phyloP scores from a whole-genome alignment of 768 basidiomycete species.

The Xanthoconium purpureum region DNA sequence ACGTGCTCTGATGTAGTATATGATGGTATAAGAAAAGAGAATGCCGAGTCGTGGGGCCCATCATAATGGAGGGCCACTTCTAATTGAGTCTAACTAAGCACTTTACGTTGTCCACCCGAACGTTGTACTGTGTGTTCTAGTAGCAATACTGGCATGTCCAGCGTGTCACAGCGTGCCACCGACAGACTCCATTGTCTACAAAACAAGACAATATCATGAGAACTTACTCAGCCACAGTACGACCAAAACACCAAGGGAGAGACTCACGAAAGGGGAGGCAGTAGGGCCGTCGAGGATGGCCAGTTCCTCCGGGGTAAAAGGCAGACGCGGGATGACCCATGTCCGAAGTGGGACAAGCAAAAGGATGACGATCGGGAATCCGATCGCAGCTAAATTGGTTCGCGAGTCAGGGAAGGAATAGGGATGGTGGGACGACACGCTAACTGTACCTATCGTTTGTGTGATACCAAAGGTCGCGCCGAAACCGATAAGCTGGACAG shows the following conservation, averaged over 20 bases:
- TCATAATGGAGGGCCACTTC: no score
- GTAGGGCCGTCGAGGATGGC: constrained; percentile 85
- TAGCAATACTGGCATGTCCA: neutral
- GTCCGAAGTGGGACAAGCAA: constrained; percentile 76
- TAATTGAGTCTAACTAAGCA: no score
- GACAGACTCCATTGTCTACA: constrained; percentile 44
- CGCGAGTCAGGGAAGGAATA: neutral
- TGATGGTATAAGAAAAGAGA: no score
- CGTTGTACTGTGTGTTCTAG: neutral
- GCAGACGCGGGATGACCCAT: constrained; percentile 65
- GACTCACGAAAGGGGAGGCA: constrained; percentile 80
- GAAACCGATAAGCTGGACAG: constrained; percentile 78
- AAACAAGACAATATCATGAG: neutral
- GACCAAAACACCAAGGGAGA: constrained; percentile 10
- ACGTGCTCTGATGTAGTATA: no score
- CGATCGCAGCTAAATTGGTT: constrained; percentile 66
- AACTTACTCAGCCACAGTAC: no score
- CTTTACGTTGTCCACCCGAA: neutral
- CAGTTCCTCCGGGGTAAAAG: constrained; percentile 77
- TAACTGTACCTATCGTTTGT: constrained; percentile 72
- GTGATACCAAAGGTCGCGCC: constrained; percentile 88
- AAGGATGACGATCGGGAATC: constrained; percentile 87
- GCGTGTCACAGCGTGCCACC: constrained; percentile 30
- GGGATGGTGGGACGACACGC: neutral
- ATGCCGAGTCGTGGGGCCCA: no score